Percentiles rank a stretch among this genome's conserved stretches.
These are phyloP conservation scores for Sporothrix globosa DNA, from an alignment of 2,329 filamentous ascomycete species.

Conservation along the genomic window DNA sequence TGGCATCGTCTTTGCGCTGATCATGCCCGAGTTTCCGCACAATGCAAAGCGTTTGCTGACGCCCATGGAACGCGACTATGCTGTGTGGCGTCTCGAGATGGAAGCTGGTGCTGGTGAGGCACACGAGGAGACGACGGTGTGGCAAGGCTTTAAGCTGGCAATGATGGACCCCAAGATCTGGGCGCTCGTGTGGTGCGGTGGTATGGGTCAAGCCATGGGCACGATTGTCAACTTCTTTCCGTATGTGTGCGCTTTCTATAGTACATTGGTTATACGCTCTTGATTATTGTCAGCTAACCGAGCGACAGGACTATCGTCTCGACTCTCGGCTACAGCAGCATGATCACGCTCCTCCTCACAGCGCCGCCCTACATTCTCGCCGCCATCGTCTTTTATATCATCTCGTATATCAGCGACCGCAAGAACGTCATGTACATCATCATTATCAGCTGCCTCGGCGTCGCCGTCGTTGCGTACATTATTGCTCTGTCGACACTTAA, in stretches of 20 bases:
- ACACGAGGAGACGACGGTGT: constrained; percentile 41
- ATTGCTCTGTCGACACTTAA: constrained; percentile 46
- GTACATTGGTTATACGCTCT: not conserved
- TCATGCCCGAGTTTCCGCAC: constrained; percentile 61
- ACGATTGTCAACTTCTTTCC: constrained; percentile 43
- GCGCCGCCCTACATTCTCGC: constrained; percentile 39
- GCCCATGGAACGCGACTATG: constrained; percentile 40
- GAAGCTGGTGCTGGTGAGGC: constrained; percentile 48
- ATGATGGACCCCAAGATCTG: constrained; percentile 30
- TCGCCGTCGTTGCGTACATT: constrained; percentile 45
- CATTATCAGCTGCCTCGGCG: constrained; percentile 44
- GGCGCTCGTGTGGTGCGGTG: constrained; percentile 37
- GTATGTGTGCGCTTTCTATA: not conserved
- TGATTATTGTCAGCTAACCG: not conserved
- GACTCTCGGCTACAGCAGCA: constrained; percentile 44
- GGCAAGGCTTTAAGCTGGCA: constrained; percentile 34
- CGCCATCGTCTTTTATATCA: constrained; percentile 42
- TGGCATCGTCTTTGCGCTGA: constrained; percentile 60
- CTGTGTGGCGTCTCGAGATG: constrained; percentile 42
- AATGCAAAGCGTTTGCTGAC: constrained; percentile 40
- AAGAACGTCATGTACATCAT: constrained; percentile 45
- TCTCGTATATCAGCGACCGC: constrained; percentile 42
- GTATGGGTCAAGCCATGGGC: constrained; percentile 45
- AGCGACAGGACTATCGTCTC: constrained; percentile 41
- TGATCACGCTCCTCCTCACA: constrained; percentile 47